phyloP scores from a whole-genome alignment of 495 filamentous ascomycete genomes.

The Penicillium odoratum region DNA sequence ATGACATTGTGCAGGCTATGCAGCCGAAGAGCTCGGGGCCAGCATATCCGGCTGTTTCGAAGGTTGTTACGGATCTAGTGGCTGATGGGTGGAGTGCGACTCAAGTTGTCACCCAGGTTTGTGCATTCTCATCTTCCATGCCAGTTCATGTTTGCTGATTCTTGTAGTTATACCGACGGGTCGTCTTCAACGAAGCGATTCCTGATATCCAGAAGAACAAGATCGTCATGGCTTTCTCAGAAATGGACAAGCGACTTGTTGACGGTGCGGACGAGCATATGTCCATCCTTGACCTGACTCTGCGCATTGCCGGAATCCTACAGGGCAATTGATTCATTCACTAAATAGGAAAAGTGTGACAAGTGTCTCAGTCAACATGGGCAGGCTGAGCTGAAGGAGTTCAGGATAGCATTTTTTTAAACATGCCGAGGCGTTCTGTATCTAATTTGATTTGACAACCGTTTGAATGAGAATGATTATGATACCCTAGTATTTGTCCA shows the following conservation, averaged over 20 bases:
- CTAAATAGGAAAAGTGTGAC: background rate
- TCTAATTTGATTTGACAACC: slow-evolving; percentile 9
- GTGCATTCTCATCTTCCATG: slow-evolving; percentile 15
- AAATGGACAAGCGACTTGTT: slow-evolving; percentile 90
- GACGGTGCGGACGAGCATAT: slow-evolving; percentile 98
- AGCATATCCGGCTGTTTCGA: slow-evolving; percentile 71
- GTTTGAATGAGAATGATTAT: slow-evolving; percentile 24
- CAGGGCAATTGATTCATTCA: slow-evolving; percentile 27
- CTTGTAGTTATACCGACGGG: slow-evolving; percentile 72
- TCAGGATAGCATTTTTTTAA: slow-evolving; percentile 9
- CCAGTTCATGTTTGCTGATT: slow-evolving; percentile 7
- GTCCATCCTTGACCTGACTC: slow-evolving; percentile 77
- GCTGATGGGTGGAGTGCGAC: slow-evolving; percentile 98
- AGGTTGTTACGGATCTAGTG: slow-evolving; percentile 82
- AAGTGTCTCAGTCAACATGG: background rate
- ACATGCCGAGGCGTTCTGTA: slow-evolving; percentile 25
- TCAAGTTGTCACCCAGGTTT: slow-evolving; percentile 77
- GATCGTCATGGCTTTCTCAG: slow-evolving; percentile 87
- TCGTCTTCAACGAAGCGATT: slow-evolving; percentile 82
- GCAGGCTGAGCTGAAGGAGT: slow-evolving; percentile 15
- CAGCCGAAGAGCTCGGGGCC: slow-evolving; percentile 64
- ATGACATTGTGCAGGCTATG: slow-evolving; percentile 71
- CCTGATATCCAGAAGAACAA: slow-evolving; percentile 84
- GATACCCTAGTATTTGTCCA: slow-evolving; percentile 20
- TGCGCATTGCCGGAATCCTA: slow-evolving; percentile 78